phyloP scores from a whole-genome alignment of 306 rosid species.

The Luffa aegyptiaca region DNA sequence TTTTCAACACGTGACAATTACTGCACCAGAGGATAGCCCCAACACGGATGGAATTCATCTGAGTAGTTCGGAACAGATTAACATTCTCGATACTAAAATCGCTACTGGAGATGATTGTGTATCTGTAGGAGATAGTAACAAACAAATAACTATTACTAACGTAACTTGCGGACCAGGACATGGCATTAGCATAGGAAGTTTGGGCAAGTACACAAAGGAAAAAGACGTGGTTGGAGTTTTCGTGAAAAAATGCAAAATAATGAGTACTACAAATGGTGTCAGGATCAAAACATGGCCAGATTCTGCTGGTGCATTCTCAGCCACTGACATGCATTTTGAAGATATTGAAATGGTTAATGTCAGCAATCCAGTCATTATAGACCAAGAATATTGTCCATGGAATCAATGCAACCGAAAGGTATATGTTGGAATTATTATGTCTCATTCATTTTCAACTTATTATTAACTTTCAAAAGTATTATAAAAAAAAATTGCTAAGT shows the following conservation, averaged over 20 bases:
- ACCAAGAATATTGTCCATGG: too few species aligned
- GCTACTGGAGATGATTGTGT: constrained; percentile 42
- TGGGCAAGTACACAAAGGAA: constrained; percentile 25
- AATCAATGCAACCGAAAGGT: too few species aligned
- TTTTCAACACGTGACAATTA: neutral
- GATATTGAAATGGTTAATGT: too few species aligned
- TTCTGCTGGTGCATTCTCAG: neutral
- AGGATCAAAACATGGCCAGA: neutral
- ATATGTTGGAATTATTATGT: too few species aligned
- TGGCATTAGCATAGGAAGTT: constrained; percentile 17
- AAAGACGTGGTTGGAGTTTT: constrained; percentile 9
- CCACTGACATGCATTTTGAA: too few species aligned
- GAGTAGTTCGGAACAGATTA: constrained; percentile 29
- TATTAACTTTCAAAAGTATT: too few species aligned
- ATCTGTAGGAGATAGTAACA: constrained; percentile 35
- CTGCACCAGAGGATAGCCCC: neutral
- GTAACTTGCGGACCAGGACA: constrained; percentile 35
- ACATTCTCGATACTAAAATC: constrained; percentile 12
- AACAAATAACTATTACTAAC: neutral
- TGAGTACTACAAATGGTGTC: too few species aligned
- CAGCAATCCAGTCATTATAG: too few species aligned
- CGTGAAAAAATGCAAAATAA: constrained; percentile 17
- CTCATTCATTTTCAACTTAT: too few species aligned
- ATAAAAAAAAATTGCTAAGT: too few species aligned
- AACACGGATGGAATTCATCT: constrained; percentile 48